Conservation (phyloP, 2,329 filamentous ascomycete species). For the Colletotrichum incanum region DNA sequence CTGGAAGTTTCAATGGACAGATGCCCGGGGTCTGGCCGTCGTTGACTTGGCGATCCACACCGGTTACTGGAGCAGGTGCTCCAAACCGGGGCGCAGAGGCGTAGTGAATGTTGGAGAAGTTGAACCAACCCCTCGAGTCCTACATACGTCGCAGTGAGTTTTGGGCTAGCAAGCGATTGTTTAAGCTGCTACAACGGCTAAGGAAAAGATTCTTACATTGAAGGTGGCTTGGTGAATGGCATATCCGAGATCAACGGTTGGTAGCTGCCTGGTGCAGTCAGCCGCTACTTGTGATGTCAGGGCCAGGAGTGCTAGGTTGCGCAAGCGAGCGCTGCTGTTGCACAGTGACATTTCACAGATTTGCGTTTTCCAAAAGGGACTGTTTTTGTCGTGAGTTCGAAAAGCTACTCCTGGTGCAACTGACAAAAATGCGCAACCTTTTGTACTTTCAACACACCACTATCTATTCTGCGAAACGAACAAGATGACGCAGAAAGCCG, state of each 20-base stretch:
- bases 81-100: constrained; percentile 80
- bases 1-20: background rate
- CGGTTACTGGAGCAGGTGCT: constrained; percentile 60
- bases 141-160: background rate
- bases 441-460: background rate
- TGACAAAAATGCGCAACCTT: background rate
- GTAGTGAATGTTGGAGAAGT: constrained; percentile 69
- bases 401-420: too few species aligned
- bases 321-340: background rate
- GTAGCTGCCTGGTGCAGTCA: background rate
- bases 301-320: background rate
- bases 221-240: background rate
- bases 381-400: background rate
- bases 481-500: background rate
- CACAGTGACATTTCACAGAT: background rate
- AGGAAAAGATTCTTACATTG: background rate
- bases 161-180: too few species aligned
- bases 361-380: background rate
- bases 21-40: background rate
- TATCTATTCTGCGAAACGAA: background rate
- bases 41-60: constrained; percentile 58
- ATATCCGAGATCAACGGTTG: constrained; percentile 1
- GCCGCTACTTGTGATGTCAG: background rate
- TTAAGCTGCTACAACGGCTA: rapidly evolving
- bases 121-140: constrained; percentile 38